Base-by-base conservation (phyloP, 805 yeast species). In the Metschnikowia similis region DNA sequence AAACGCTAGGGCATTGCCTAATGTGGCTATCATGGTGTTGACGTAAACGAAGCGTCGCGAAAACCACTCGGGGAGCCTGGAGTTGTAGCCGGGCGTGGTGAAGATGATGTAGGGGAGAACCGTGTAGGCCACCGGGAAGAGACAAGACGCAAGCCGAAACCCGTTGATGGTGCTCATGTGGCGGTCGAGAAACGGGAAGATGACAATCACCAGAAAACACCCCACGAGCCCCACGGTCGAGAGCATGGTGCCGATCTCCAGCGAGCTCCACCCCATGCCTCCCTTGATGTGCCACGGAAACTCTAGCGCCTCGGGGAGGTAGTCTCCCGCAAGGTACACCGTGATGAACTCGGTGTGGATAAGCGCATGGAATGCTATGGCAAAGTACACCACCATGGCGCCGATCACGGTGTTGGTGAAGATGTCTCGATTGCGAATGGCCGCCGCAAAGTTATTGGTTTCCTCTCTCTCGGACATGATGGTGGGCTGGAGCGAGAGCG, bases 321-420 rank as follows among this genome's bases (percentile, higher is more conserved):
- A 55, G 9, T 59, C 54, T 6, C 67, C 62, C 2, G 84, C 81
- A 13, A 82, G 65, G 48, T 76, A 75, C 3, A 82, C 75, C 0
- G 87, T 86, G 39, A 82, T 58, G 48, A 82, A 77, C 60, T 81
- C 85, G 32, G 75, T 73, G 58, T 67, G 79, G 4, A 79, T 81
- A 13, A 77, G 65, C 10, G 67, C 59, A 58, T 78, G 83, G 44
- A 79, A 69, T n/a, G 80, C 67, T 55, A 75, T 60, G 26, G 72
- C 58, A 46, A 78, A 73, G 57, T 74, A 61, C 62, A 74, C 50
- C 62, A 61, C 26, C 47, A 71, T 66, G 8, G 69, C 58, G 41
- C 61, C 62, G 4, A 67, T 45, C 14, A 70, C 72, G 10, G 63
- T 61, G n/a, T 55, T 56, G 26, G 70, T 62, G 52, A 71, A 65